phyloP scores from a whole-genome alignment of 2,329 filamentous ascomycete genomes.

The Sphaerulina vaccinii region DNA sequence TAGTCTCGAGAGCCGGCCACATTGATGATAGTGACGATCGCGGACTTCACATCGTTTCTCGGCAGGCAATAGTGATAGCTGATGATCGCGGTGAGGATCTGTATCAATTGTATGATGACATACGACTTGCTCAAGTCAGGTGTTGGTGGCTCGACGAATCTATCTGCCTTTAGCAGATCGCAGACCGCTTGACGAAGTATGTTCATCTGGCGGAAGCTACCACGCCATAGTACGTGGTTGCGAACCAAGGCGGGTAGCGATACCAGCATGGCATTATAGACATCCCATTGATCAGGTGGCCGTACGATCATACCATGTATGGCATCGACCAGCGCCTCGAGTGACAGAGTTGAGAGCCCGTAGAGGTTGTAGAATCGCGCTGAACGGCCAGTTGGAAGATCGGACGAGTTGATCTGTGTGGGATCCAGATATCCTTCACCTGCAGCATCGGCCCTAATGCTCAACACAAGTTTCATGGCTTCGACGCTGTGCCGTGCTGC shows the following conservation, averaged over 20 bases:
- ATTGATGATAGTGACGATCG: conserved; percentile 76
- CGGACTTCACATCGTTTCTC: conserved; percentile 83
- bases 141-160: conserved; percentile 76
- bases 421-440: conserved; percentile 25
- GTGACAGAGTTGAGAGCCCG: conserved; percentile 20
- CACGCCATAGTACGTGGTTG: conserved; percentile 82
- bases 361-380: conserved; percentile 15
- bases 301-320: conserved; percentile 21
- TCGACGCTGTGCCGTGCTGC: conserved; percentile 23
- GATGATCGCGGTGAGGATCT: conserved; percentile 80
- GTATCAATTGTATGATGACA: conserved; percentile 83
- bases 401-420: neutral
- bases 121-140: conserved; percentile 82
- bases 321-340: conserved; percentile 21
- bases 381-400: conserved; percentile 1
- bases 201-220: conserved; percentile 71
- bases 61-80: conserved; percentile 86
- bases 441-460: conserved; percentile 25
- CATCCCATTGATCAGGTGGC: conserved; percentile 22
- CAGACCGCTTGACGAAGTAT: conserved; percentile 74
- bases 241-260: conserved; percentile 84
- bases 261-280: conserved; percentile 81
- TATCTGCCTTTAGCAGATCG: conserved; percentile 74
- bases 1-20: conserved; percentile 59
- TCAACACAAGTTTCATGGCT: conserved; percentile 22